phyloP scores from a whole-genome alignment of 352 stramenopile genomes.

The Peronospora belbahrii region DNA sequence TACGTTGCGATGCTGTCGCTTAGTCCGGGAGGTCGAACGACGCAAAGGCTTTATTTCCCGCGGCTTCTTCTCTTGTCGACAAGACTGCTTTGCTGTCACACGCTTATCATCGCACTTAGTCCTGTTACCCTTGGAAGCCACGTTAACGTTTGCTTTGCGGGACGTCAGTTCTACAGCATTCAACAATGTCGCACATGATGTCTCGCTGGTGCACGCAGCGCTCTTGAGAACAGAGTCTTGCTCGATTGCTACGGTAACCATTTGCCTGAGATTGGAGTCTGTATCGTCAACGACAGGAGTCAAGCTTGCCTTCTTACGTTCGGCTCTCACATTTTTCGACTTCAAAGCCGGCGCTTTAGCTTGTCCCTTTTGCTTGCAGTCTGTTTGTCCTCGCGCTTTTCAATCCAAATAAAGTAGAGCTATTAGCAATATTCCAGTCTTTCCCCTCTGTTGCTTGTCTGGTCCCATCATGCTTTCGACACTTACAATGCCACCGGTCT shows the following conservation, averaged over 20 bases:
- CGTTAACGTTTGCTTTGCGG: not conserved
- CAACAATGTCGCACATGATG: conserved; percentile 2
- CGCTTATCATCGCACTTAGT: not conserved
- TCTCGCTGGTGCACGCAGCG: not conserved
- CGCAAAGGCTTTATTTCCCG: not conserved
- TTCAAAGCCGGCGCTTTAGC: conserved; percentile 5
- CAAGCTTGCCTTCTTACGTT: not conserved
- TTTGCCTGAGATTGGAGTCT: not conserved
- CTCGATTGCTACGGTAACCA: not conserved
- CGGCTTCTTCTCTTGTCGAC: not conserved
- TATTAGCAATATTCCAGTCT: not conserved
- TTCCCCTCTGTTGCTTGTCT: conserved; percentile 9
- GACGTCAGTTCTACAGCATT: not conserved
- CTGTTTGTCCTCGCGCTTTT: not conserved
- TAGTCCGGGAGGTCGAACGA: not conserved
- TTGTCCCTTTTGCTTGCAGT: conserved; percentile 1
- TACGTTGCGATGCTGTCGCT: not conserved
- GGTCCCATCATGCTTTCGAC: conserved; percentile 16
- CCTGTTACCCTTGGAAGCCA: conserved; percentile 1
- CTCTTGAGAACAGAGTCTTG: conserved; percentile 2
- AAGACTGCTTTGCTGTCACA: not conserved
- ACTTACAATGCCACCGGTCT: conserved; percentile 50
- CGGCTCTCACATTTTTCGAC: not conserved
- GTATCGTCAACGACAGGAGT: not conserved
- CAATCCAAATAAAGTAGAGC: not conserved